Conservation (phyloP, 1,284 basidiomycete species). For the Tilletiaria anomala region DNA sequence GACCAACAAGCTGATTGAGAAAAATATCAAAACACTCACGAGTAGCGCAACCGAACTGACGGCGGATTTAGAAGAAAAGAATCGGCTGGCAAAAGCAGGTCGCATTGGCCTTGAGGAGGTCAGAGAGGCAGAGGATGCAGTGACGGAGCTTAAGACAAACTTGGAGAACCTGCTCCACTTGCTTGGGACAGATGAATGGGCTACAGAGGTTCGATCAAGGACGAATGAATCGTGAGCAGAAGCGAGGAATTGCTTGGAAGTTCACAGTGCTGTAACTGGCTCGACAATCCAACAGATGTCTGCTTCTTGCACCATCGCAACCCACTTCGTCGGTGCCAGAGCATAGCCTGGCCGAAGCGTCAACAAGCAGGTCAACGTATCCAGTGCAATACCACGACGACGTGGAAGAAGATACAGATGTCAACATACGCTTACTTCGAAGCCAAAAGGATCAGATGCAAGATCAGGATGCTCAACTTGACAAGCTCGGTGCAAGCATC, state of each 20-base stretch:
- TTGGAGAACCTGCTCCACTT: background rate
- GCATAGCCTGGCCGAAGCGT: background rate
- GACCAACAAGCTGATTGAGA: background rate
- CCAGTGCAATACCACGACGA: background rate
- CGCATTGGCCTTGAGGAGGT: background rate
- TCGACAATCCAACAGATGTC: background rate
- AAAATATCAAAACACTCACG: slow-evolving; percentile 1
- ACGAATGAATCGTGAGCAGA: background rate
- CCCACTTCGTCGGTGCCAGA: no score
- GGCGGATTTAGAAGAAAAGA: background rate
- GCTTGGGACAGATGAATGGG: slow-evolving; percentile 1
- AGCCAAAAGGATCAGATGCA: slow-evolving; percentile 16
- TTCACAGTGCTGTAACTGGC: no score
- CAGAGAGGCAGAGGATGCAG: background rate
- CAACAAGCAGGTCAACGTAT: background rate
- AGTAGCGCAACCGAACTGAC: background rate
- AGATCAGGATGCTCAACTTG: slow-evolving; percentile 28
- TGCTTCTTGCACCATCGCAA: background rate
- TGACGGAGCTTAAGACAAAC: slow-evolving; percentile 1
- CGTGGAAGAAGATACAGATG: background rate
- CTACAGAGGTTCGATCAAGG: background rate
- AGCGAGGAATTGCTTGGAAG: no score
- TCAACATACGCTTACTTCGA: background rate
- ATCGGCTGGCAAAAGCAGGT: background rate
- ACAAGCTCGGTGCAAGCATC: slow-evolving; percentile 23